Conservation (phyloP, 163 green algal genomes). For the Chlamydomonas reinhardtii region DNA sequence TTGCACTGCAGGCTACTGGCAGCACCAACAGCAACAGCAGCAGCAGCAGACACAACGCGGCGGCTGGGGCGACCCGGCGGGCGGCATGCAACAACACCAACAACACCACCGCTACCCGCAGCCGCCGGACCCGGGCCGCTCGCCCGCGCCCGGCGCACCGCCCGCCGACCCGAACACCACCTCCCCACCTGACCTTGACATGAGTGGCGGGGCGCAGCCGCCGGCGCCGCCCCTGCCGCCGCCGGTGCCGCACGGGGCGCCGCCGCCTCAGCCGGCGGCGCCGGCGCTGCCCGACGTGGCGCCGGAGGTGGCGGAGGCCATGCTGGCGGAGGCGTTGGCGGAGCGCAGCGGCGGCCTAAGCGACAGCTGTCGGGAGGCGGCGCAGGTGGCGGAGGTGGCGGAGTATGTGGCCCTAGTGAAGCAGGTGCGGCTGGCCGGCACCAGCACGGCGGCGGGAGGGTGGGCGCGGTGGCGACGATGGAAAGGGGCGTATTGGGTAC, state of each 20-base stretch:
- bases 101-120: conserved; percentile 1
- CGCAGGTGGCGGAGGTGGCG: conserved; percentile 39
- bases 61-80: conserved; percentile 13
- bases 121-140: conserved; percentile 18
- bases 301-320: conserved; percentile 18
- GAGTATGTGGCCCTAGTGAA: conserved; percentile 44
- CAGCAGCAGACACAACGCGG: neutral
- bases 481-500: neutral
- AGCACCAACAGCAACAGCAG: too few relatives aligned
- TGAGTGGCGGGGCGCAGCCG: neutral
- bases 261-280: neutral
- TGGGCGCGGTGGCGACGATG: neutral
- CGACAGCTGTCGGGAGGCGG: conserved; percentile 8
- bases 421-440: conserved; percentile 35
- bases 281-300: conserved; percentile 6
- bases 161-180: neutral
- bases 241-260: too few relatives aligned
- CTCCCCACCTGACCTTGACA: too few relatives aligned
- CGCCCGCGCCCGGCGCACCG: neutral
- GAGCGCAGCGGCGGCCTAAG: neutral
- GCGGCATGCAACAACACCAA: neutral
- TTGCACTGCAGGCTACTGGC: conserved; percentile 2
- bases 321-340: conserved; percentile 43
- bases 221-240: conserved; percentile 11
- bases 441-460: too few relatives aligned